These are phyloP conservation scores for Xylariales sp. DNA, from an alignment of 2,329 filamentous ascomycete species.

Conservation along the genomic window DNA sequence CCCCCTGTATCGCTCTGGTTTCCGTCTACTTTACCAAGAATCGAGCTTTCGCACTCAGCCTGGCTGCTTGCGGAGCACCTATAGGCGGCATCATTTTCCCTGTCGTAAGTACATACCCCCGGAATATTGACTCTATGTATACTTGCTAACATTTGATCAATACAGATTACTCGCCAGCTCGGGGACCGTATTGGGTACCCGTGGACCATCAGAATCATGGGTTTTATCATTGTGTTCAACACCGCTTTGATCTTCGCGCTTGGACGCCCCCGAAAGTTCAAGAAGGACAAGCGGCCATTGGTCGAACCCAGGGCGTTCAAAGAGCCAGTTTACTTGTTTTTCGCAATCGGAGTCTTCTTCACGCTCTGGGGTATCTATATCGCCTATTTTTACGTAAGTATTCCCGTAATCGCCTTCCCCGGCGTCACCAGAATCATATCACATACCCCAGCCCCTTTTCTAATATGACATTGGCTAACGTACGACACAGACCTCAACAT, in stretches of 20 bases:
- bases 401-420: slow-evolving; percentile 8
- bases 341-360: slow-evolving; percentile 47
- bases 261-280: slow-evolving; percentile 31
- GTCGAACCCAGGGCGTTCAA: slow-evolving; percentile 56
- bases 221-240: slow-evolving; percentile 41
- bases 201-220: slow-evolving; percentile 18
- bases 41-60: slow-evolving; percentile 11
- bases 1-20: slow-evolving; percentile 11
- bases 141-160: too few species aligned
- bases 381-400: slow-evolving; percentile 57
- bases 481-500: too few species aligned
- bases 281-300: slow-evolving; percentile 45
- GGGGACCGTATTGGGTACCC: slow-evolving; percentile 5
- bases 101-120: neutral
- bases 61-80: slow-evolving; percentile 16
- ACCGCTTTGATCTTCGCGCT: slow-evolving; percentile 33
- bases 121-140: too few species aligned
- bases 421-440: slow-evolving; percentile 31
- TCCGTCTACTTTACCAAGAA: slow-evolving; percentile 18
- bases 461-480: too few species aligned
- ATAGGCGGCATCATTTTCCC: slow-evolving; percentile 20
- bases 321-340: slow-evolving; percentile 54
- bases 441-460: too few species aligned
- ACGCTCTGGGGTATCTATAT: slow-evolving; percentile 58
- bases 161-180: too few species aligned